A percentile compares a stretch with the other conserved stretches of the same genome.
These are phyloP conservation scores for Mortierella sp. DNA, from an alignment of 371 early-diverging fungal species.

Conservation along the genomic window DNA sequence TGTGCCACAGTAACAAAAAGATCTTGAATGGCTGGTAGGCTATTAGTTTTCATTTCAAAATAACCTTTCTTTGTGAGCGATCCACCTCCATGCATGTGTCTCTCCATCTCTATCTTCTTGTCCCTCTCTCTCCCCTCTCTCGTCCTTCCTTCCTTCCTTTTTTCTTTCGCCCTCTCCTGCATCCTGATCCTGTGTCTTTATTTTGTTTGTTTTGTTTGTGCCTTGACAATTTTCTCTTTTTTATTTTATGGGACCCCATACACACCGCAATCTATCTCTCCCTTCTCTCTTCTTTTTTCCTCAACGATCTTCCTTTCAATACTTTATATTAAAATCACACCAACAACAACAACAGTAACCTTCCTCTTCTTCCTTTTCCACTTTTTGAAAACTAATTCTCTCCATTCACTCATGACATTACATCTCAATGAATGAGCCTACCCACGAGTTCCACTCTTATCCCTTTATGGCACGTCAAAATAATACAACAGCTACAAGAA, in stretches of 20 bases:
- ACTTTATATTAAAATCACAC: neutral
- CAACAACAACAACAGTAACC: neutral
- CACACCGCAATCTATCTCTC: neutral
- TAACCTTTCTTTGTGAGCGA: no score
- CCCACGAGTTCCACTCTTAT: neutral
- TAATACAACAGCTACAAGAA: neutral
- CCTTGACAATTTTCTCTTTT: neutral
- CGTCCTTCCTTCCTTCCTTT: neutral
- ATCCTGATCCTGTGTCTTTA: neutral
- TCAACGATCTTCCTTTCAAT: neutral
- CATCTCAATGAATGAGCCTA: neutral
- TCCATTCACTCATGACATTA: neutral
- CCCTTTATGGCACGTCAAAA: neutral
- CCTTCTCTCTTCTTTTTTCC: neutral
- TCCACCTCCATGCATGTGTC: no score
- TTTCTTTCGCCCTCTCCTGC: neutral
- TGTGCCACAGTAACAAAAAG: no score
- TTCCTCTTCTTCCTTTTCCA: neutral
- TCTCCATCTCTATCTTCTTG: neutral
- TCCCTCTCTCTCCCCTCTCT: neutral
- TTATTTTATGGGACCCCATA: neutral
- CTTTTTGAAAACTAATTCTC: neutral
- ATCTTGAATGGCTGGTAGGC: no score
- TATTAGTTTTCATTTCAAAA: no score
- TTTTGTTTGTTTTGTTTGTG: no score